These are phyloP conservation scores for Talaromyces trachyspermus DNA, from an alignment of 495 filamentous ascomycete species.

Conservation along the genomic window DNA sequence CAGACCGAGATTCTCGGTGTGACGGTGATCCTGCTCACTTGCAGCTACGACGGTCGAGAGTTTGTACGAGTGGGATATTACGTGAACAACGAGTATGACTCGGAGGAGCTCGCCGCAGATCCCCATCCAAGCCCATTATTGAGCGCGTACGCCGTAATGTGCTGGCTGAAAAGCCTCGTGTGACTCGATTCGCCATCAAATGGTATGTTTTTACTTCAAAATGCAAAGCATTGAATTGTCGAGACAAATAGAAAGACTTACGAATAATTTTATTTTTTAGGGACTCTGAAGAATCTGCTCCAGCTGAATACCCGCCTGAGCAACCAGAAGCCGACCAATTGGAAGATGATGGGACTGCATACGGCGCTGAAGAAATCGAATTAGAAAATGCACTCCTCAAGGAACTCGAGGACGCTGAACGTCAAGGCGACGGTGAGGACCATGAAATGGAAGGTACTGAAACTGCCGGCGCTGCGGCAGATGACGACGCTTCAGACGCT, in stretches of 20 bases:
- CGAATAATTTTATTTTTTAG: conserved; percentile 34
- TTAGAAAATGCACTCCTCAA: conserved; percentile 45
- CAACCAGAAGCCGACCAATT: conserved; percentile 88
- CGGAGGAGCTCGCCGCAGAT: conserved; percentile 76
- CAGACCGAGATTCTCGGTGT: conserved; percentile 92
- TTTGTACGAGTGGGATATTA: conserved; percentile 99
- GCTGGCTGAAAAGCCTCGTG: conserved; percentile 91
- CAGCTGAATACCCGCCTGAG: conserved; percentile 91
- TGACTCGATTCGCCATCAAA: conserved; percentile 98
- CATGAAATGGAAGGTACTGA: conserved; percentile 79
- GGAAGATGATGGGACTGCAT: conserved; percentile 75
- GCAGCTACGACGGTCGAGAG: conserved; percentile 91
- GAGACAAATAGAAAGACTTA: neutral
- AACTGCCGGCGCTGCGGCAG: conserved; percentile 45
- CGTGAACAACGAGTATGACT: conserved; percentile 97
- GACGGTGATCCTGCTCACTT: conserved; percentile 92
- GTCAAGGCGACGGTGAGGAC: conserved; percentile 46
- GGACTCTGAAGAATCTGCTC: conserved; percentile 94
- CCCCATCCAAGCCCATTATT: conserved; percentile 87
- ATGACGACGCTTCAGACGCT: conserved; percentile 73
- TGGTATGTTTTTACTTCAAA: conserved; percentile 54
- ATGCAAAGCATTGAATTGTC: neutral
- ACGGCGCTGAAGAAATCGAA: conserved; percentile 70
- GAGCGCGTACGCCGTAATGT: conserved; percentile 88
- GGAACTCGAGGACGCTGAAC: conserved; percentile 53